phyloP scores from a whole-genome alignment of 2,329 filamentous ascomycete genomes.

The Penicillium sp. region DNA sequence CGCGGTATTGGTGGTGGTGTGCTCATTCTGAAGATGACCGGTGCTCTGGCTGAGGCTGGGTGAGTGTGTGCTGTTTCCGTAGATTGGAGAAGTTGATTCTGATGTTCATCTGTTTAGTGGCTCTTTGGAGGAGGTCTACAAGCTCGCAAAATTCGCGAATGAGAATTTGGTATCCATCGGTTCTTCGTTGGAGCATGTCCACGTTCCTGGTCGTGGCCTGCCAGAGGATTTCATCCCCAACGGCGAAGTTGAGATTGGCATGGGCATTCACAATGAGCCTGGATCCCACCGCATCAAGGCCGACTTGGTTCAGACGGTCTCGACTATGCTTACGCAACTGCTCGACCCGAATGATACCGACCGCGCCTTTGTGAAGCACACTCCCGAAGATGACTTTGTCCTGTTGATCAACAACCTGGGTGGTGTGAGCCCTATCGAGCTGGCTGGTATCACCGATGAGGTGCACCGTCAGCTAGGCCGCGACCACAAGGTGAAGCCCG shows the following conservation, averaged over 20 bases:
- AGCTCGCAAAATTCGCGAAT: slow-evolving; percentile 69
- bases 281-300: slow-evolving; percentile 55
- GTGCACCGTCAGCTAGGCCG: slow-evolving; percentile 62
- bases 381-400: slow-evolving; percentile 61
- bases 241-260: slow-evolving; percentile 67
- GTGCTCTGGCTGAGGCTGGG: slow-evolving; percentile 76
- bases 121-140: slow-evolving; percentile 69
- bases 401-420: slow-evolving; percentile 71
- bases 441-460: slow-evolving; percentile 68
- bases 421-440: slow-evolving; percentile 66
- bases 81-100: neutral
- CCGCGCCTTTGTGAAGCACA: slow-evolving; percentile 61
- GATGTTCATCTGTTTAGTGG: slow-evolving; percentile 30
- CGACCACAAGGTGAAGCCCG: slow-evolving; percentile 61
- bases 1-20: slow-evolving; percentile 91
- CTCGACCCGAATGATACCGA: slow-evolving; percentile 64
- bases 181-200: slow-evolving; percentile 85
- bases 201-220: slow-evolving; percentile 75
- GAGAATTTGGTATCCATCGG: slow-evolving; percentile 83
- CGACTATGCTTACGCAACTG: slow-evolving; percentile 66
- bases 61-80: slow-evolving; percentile 31
- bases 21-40: slow-evolving; percentile 85
- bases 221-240: slow-evolving; percentile 54
- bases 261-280: slow-evolving; percentile 72
- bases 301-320: slow-evolving; percentile 53